Percentiles rank a stretch among this genome's conserved stretches.
Evolutionary conservation across 331 rosid species (phyloP).

Genomic region (Malus hybrid): DNA sequence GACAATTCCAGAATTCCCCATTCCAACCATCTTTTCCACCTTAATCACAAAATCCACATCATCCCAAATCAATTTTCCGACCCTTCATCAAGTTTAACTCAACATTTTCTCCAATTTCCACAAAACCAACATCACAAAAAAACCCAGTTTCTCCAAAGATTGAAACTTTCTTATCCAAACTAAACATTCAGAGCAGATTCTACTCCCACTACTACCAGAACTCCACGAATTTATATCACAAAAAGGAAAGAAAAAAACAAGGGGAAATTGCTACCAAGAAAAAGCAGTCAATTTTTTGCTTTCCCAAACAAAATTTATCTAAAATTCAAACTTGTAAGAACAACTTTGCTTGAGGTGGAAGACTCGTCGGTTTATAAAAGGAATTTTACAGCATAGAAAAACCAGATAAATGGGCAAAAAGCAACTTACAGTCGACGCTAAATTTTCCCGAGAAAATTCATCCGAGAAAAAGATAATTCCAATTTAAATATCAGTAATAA

Average conservation of each 20-base stretch:
- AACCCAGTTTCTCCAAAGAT: slow-evolving; percentile 17
- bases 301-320: neutral
- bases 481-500: neutral
- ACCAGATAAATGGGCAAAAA: slow-evolving; percentile 6
- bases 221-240: neutral
- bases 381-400: slow-evolving; percentile 18
- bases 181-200: slow-evolving; percentile 24
- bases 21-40: slow-evolving; percentile 16
- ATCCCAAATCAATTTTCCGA: slow-evolving; percentile 14
- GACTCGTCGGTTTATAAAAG: slow-evolving; percentile 42
- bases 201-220: neutral
- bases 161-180: slow-evolving; percentile 13
- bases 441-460: slow-evolving; percentile 17
- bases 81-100: slow-evolving; percentile 19
- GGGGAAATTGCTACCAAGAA: neutral
- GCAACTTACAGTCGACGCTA: slow-evolving; percentile 40
- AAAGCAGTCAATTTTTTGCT: neutral
- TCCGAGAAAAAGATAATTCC: slow-evolving; percentile 11
- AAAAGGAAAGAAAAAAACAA: neutral
- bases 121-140: slow-evolving; percentile 6
- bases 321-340: slow-evolving; percentile 10
- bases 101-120: slow-evolving; percentile 16
- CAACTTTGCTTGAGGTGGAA: slow-evolving; percentile 53
- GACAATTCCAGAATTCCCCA: slow-evolving; percentile 60
- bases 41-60: slow-evolving; percentile 11